phyloP scores from a whole-genome alignment of 2,329 filamentous ascomycete species.

The Diaporthe helianthi region DNA sequence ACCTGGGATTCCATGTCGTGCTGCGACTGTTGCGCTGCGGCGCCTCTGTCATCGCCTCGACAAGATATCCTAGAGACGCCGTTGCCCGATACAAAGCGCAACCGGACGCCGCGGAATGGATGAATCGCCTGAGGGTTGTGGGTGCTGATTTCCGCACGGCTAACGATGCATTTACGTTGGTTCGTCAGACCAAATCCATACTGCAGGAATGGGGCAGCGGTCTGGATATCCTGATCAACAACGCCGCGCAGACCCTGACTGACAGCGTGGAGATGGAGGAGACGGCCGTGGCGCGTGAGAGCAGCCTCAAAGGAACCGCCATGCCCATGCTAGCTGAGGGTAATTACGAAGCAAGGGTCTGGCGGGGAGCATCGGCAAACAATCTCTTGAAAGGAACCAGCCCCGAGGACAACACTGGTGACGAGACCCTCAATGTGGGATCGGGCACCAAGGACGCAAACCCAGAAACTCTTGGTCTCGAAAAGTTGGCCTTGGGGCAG shows the following conservation, averaged over 20 bases:
- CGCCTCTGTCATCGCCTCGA: slow-evolving; percentile 9
- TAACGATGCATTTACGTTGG: background rate
- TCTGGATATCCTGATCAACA: slow-evolving; percentile 48
- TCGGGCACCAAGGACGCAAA: background rate
- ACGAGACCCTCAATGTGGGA: background rate
- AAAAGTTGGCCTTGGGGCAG: background rate
- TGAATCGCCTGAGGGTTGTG: background rate
- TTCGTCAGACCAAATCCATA: background rate
- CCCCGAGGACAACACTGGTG: background rate
- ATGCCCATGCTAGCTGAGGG: background rate
- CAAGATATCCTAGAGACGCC: background rate
- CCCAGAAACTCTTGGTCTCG: background rate
- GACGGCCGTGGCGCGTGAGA: slow-evolving; percentile 40
- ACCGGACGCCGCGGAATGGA: background rate
- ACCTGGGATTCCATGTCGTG: background rate
- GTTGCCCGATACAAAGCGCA: background rate
- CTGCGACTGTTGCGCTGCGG: slow-evolving; percentile 3
- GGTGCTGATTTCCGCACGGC: slow-evolving; percentile 9
- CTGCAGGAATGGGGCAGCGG: background rate
- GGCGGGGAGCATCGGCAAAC: background rate
- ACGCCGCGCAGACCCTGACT: slow-evolving; percentile 48
- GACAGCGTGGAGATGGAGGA: slow-evolving; percentile 44
- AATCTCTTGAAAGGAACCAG: background rate
- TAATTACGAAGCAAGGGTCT: background rate
- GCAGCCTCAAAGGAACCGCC: background rate